Percentiles rank a stretch among this genome's conserved stretches.
phyloP scores from a whole-genome alignment of 352 stramenopile genomes.

The Phytophthora chlamydospora region DNA sequence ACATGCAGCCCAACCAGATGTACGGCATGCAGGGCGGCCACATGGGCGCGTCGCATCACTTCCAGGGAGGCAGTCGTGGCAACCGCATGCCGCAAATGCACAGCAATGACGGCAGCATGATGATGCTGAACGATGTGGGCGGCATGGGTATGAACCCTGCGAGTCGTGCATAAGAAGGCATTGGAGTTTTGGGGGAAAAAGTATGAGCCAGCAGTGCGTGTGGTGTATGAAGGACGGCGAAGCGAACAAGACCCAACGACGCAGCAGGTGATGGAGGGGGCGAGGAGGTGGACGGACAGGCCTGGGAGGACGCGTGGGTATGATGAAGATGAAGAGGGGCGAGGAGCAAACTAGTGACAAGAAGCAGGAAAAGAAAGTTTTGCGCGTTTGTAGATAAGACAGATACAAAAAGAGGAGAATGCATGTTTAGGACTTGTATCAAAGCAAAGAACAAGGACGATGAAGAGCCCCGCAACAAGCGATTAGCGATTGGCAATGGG shows the following conservation, averaged over 20 bases:
- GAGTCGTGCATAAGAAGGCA: conserved; percentile 47
- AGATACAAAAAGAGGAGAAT: conserved; percentile 52
- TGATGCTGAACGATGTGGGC: conserved; percentile 49
- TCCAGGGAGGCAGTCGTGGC: conserved; percentile 26
- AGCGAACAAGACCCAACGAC: conserved; percentile 27
- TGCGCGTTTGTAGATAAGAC: conserved; percentile 74
- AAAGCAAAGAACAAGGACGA: conserved; percentile 50
- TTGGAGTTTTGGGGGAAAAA: conserved; percentile 18
- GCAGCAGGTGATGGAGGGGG: conserved; percentile 20
- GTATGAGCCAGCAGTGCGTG: conserved; percentile 42
- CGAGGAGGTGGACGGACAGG: conserved; percentile 4
- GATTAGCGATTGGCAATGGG: conserved; percentile 18
- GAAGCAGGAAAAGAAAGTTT: conserved; percentile 50
- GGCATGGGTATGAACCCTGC: conserved; percentile 57
- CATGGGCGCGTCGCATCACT: conserved; percentile 29
- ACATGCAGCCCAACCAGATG: conserved; percentile 39
- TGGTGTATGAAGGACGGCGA: conserved; percentile 31
- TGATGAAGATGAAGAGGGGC: conserved; percentile 27
- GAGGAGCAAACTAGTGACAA: conserved; percentile 31
- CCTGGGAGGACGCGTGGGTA: conserved; percentile 29
- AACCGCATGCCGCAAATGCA: conserved; percentile 40
- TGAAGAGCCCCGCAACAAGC: conserved; percentile 19
- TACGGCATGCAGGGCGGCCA: conserved; percentile 41
- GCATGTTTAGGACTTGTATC: conserved; percentile 62
- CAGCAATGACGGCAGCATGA: conserved; percentile 35